Evolutionary conservation across 441 rosid genomes (phyloP).

Genomic region (Rhodomyrtus psidioides): DNA sequence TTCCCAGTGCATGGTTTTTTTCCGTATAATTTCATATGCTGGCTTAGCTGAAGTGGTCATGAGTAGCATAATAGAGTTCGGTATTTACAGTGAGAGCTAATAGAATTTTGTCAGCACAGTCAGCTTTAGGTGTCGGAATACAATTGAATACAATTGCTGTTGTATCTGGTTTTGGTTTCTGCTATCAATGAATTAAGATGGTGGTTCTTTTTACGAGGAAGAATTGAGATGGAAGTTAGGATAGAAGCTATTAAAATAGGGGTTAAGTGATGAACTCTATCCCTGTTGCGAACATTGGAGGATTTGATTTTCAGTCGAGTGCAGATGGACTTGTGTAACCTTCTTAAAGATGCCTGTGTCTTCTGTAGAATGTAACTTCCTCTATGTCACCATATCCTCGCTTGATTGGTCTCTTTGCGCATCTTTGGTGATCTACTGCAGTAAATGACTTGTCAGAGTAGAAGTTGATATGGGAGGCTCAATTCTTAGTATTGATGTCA

Average conservation of each 20-base stretch:
- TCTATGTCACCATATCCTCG: neutral
- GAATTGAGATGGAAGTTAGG: neutral
- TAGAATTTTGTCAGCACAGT: no score
- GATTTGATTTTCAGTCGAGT: neutral
- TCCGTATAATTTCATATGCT: no score
- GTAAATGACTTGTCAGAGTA: neutral
- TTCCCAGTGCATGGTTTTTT: no score
- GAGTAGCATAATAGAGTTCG: no score
- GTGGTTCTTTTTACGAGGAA: neutral
- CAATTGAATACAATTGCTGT: no score
- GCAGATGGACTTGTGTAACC: neutral
- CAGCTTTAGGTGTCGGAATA: no score
- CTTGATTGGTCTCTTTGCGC: neutral
- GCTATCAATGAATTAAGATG: neutral
- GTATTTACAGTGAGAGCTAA: no score
- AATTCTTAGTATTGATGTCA: neutral
- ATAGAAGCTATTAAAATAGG: neutral
- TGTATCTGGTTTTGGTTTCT: no score
- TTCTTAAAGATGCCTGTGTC: neutral
- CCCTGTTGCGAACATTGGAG: neutral
- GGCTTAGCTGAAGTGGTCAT: no score
- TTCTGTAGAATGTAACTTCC: neutral
- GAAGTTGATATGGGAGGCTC: neutral
- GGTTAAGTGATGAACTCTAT: neutral
- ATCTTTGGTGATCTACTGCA: neutral